phyloP scores from a whole-genome alignment of 345 rosid genomes.

The Eucalyptus regnans region DNA sequence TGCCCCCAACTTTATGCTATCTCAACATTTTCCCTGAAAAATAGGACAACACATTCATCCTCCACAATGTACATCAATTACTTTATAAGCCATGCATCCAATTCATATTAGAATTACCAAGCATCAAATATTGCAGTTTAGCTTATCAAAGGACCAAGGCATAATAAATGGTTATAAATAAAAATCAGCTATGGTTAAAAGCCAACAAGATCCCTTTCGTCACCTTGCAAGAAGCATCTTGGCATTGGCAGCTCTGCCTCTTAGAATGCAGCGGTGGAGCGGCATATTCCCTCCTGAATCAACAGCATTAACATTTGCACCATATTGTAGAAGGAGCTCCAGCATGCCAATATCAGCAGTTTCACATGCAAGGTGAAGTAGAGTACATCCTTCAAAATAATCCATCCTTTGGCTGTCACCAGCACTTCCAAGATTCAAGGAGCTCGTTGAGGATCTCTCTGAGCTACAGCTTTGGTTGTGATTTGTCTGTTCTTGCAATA shows the following conservation, averaged over 20 bases:
- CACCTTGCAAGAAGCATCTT: slow-evolving; percentile 84
- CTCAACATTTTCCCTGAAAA: background rate
- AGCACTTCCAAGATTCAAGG: slow-evolving; percentile 30
- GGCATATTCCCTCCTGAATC: slow-evolving; percentile 84
- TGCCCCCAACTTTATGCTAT: background rate
- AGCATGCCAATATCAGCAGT: slow-evolving; percentile 92
- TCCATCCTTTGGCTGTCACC: slow-evolving; percentile 38
- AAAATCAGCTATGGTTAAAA: background rate
- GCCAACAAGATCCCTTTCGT: background rate
- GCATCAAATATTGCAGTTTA: background rate
- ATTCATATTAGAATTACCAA: background rate
- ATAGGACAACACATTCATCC: background rate
- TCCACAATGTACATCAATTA: background rate
- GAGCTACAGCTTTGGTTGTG: slow-evolving; percentile 43
- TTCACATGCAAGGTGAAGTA: slow-evolving; percentile 97
- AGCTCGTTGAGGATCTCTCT: slow-evolving; percentile 62
- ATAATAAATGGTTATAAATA: background rate
- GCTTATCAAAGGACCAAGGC: background rate
- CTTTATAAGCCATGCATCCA: background rate
- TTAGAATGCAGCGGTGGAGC: slow-evolving; percentile 57
- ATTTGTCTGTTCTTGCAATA: slow-evolving; percentile 59
- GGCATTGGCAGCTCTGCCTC: slow-evolving; percentile 54
- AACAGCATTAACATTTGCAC: slow-evolving; percentile 65
- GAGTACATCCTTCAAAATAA: slow-evolving; percentile 60
- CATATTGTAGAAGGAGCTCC: slow-evolving; percentile 91